Evolutionary conservation across 768 basidiomycete species (phyloP).

Genomic region (Paxillus rubicundulus): DNA sequence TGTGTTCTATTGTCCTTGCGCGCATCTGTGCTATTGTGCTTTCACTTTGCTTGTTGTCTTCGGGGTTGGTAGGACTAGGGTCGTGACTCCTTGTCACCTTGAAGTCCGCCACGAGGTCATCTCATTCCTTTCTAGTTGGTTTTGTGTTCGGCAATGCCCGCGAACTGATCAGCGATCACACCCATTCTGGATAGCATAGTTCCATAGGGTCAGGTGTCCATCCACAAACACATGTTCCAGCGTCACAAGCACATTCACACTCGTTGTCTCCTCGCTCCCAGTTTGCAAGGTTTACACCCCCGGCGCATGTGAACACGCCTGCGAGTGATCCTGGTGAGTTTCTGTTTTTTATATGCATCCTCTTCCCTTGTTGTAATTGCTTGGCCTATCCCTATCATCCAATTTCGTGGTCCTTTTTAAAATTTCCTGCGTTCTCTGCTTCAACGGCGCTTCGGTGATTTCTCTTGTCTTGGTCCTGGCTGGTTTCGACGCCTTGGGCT

Average conservation of each 20-base stretch:
- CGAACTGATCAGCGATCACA: slow-evolving; percentile 1
- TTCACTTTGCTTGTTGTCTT: background rate
- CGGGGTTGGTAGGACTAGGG: no score
- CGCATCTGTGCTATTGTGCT: background rate
- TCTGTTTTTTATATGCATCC: background rate
- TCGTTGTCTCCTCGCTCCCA: slow-evolving; percentile 19
- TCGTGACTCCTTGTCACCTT: no score
- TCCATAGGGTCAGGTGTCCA: background rate
- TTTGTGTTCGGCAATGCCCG: background rate
- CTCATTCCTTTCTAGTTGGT: background rate
- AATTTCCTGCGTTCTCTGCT: background rate
- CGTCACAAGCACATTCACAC: slow-evolving; percentile 8
- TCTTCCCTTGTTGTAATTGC: background rate
- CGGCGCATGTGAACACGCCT: slow-evolving; percentile 25
- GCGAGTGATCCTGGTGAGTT: slow-evolving; percentile 28
- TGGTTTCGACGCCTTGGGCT: no score
- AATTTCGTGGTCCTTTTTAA: no score
- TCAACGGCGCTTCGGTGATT: background rate
- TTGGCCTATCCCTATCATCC: background rate
- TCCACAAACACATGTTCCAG: background rate
- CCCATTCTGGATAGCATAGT: slow-evolving; percentile 14
- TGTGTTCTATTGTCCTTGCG: background rate
- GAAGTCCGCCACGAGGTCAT: background rate
- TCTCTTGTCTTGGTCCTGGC: background rate
- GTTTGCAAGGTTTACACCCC: slow-evolving; percentile 21